Evolutionary conservation across 2,329 filamentous ascomycete species (phyloP).

Genomic region (Diplodia corticola): DNA sequence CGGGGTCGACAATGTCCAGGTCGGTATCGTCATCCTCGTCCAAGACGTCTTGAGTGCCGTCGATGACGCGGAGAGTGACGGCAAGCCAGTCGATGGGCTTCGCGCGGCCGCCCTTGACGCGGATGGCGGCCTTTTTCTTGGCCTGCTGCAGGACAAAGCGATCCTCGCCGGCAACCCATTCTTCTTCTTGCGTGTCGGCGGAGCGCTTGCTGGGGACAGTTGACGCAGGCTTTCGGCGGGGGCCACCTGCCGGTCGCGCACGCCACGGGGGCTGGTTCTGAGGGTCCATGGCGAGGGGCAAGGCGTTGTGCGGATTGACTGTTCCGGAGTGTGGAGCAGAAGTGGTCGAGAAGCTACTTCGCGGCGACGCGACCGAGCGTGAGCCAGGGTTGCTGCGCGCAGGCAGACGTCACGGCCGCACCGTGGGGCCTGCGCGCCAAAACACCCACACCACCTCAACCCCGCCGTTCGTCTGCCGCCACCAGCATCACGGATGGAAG

Average conservation of each 20-base stretch:
- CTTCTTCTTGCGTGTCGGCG: slow-evolving; percentile 50
- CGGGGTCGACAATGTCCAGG: slow-evolving; percentile 76
- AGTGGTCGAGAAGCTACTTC: not conserved
- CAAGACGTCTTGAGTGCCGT: slow-evolving; percentile 73
- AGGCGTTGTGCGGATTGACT: not conserved
- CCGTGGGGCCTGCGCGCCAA: not conserved
- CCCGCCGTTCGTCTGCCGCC: not conserved
- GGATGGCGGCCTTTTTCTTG: slow-evolving; percentile 96
- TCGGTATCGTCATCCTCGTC: slow-evolving; percentile 82
- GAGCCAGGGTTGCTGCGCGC: slow-evolving; percentile 3
- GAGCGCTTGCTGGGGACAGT: slow-evolving; percentile 45
- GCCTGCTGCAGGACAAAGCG: slow-evolving; percentile 93
- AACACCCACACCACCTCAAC: not conserved
- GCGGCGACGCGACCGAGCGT: not conserved
- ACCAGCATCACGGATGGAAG: not conserved
- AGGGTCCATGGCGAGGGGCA: slow-evolving; percentile 32
- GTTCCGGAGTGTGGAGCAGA: not conserved
- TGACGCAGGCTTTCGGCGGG: slow-evolving; percentile 32
- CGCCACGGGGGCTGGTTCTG: slow-evolving; percentile 39
- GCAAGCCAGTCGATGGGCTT: slow-evolving; percentile 93
- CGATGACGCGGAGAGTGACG: slow-evolving; percentile 85
- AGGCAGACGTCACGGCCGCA: slow-evolving; percentile 1
- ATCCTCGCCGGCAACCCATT: slow-evolving; percentile 92
- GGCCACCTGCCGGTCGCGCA: slow-evolving; percentile 28
- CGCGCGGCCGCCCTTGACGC: slow-evolving; percentile 85